Percentiles rank a stretch among this genome's conserved stretches.
Conservation (phyloP, 345 rosid genomes). For the Eutrema japonicum region DNA sequence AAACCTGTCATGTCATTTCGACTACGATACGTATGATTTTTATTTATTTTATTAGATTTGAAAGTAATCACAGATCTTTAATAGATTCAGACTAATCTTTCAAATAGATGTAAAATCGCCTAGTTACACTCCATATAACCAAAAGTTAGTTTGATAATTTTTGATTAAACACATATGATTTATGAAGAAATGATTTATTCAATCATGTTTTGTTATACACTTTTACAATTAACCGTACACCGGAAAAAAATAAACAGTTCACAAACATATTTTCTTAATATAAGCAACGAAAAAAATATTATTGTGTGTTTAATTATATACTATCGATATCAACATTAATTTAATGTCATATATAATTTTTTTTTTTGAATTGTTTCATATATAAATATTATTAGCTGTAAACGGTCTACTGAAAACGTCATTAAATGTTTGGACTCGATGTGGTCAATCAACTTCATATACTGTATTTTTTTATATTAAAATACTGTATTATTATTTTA, state of each 20-base stretch:
- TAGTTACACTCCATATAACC: too few species aligned
- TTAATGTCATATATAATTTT: not conserved
- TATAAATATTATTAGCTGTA: conserved; percentile 29
- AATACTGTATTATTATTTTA: not conserved
- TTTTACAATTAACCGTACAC: conserved; percentile 6
- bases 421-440: conserved; percentile 2
- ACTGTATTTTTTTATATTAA: not conserved
- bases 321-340: not conserved
- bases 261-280: not conserved
- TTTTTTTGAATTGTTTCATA: not conserved
- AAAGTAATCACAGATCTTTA: too few species aligned
- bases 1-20: conserved; percentile 30
- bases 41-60: too few species aligned
- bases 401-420: conserved; percentile 7
- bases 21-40: conserved; percentile 14
- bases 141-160: too few species aligned
- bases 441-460: conserved; percentile 23
- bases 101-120: too few species aligned
- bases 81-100: too few species aligned
- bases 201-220: conserved; percentile 27
- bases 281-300: not conserved
- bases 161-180: too few species aligned
- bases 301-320: not conserved
- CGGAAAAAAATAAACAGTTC: not conserved
- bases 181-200: not conserved